phyloP scores from a whole-genome alignment of 805 yeast species.

The Wickerhamiella sergipiensis region DNA sequence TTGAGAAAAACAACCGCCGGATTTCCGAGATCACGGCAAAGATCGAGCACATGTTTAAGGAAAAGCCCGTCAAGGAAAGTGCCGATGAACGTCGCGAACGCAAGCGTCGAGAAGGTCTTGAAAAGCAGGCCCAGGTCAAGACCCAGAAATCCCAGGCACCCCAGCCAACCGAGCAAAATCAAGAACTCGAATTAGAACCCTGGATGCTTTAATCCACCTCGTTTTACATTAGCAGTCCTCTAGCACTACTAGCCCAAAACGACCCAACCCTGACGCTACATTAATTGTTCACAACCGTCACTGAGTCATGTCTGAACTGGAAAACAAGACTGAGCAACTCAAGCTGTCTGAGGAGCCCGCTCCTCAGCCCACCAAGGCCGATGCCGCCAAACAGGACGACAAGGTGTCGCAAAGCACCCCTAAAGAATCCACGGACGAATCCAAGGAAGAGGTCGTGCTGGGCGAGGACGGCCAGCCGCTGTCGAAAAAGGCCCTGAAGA shows the following conservation, averaged over 20 bases:
- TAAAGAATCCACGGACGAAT: too few relatives aligned
- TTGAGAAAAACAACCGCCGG: slow-evolving; percentile 49
- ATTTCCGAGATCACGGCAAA: slow-evolving; percentile 31
- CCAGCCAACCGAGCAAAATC: too few relatives aligned
- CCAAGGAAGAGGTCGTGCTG: slow-evolving; percentile 23
- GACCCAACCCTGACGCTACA: not conserved
- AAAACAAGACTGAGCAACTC: slow-evolving; percentile 17
- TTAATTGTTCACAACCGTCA: not conserved
- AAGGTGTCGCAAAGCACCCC: too few relatives aligned
- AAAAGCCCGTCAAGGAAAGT: not conserved
- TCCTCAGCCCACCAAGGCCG: slow-evolving; percentile 1
- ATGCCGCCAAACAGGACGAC: not conserved
- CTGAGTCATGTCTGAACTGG: slow-evolving; percentile 10
- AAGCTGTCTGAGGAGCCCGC: slow-evolving; percentile 4
- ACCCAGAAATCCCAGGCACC: too few relatives aligned
- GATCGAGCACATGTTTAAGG: slow-evolving; percentile 3
- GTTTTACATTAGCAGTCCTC: too few relatives aligned
- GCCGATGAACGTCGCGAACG: slow-evolving; percentile 27
- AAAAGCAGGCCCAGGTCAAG: not conserved
- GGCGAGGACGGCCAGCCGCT: slow-evolving; percentile 76
- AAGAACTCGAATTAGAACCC: too few relatives aligned
- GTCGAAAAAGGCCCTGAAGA: slow-evolving; percentile 89
- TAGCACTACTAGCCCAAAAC: too few relatives aligned
- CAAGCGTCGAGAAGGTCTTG: slow-evolving; percentile 34
- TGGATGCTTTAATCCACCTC: too few relatives aligned